A percentile compares a stretch with the other conserved stretches of the same genome.
phyloP scores from a whole-genome alignment of 495 filamentous ascomycete genomes.

The Podospora australis region DNA sequence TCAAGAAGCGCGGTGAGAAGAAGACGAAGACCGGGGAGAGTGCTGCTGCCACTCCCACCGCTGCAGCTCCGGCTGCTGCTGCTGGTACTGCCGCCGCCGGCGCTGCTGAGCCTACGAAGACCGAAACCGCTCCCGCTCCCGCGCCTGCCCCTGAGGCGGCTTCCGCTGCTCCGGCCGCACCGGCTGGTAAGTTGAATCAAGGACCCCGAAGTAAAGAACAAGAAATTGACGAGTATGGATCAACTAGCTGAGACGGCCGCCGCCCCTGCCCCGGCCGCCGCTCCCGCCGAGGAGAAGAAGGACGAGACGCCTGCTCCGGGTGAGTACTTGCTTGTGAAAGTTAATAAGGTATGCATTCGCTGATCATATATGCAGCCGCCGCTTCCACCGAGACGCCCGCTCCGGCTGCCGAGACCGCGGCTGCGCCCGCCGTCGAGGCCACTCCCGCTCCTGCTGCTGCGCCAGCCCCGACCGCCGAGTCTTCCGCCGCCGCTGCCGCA shows the following conservation, averaged over 20 bases:
- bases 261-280: slow-evolving; percentile 7
- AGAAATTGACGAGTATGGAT: background rate
- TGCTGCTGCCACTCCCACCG: slow-evolving; percentile 6
- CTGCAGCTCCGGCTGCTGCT: slow-evolving; percentile 5
- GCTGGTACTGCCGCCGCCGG: slow-evolving; percentile 12
- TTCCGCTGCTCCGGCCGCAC: slow-evolving; percentile 9
- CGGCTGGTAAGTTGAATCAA: background rate
- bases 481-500: slow-evolving; percentile 2
- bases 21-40: slow-evolving; percentile 12
- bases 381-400: background rate
- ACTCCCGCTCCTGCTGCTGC: slow-evolving; percentile 2
- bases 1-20: slow-evolving; percentile 25
- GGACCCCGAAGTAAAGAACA: background rate
- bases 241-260: background rate
- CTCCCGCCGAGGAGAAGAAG: slow-evolving; percentile 8
- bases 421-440: slow-evolving; percentile 6
- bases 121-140: slow-evolving; percentile 13
- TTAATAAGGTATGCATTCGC: too few species aligned
- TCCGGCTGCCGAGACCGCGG: background rate
- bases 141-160: slow-evolving; percentile 10
- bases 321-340: background rate
- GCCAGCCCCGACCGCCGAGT: background rate
- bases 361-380: too few species aligned
- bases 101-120: slow-evolving; percentile 13
- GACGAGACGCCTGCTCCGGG: slow-evolving; percentile 5